phyloP scores from a whole-genome alignment of 106 monocot species.

The Agapanthus africanus region DNA sequence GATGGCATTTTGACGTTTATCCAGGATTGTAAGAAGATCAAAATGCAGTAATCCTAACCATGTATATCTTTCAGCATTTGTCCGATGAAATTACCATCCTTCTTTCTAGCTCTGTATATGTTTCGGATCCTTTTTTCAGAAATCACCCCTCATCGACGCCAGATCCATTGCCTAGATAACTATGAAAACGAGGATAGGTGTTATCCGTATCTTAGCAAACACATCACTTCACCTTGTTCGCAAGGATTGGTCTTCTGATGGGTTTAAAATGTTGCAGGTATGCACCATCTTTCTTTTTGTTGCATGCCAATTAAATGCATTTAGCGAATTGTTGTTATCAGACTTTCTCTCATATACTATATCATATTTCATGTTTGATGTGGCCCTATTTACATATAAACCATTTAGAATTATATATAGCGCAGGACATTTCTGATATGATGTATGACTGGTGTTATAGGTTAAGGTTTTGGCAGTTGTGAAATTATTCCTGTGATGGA shows the following conservation, averaged over 20 bases:
- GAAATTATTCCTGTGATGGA: background rate
- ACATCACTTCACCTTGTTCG: conserved; percentile 68
- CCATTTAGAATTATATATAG: background rate
- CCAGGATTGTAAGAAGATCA: too few relatives aligned
- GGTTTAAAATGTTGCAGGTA: conserved; percentile 94
- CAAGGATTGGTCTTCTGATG: conserved; percentile 77
- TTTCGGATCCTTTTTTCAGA: too few relatives aligned
- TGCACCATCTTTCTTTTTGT: background rate
- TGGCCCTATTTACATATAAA: background rate
- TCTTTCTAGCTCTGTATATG: too few relatives aligned
- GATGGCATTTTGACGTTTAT: too few relatives aligned
- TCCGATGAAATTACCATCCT: too few relatives aligned
- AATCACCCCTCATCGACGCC: too few relatives aligned
- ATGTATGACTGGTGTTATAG: background rate
- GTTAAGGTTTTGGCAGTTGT: background rate
- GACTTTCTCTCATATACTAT: background rate
- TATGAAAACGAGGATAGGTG: conserved; percentile 71
- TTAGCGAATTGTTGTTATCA: background rate
- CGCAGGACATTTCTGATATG: background rate
- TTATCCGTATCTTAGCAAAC: conserved; percentile 57
- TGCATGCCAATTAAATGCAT: background rate
- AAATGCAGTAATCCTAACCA: too few relatives aligned
- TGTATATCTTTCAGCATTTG: too few relatives aligned
- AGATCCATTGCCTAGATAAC: too few relatives aligned
- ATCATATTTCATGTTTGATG: too few relatives aligned